These are phyloP conservation scores for Blastomyces percursus DNA, from an alignment of 2,329 filamentous ascomycete species.

Conservation along the genomic window DNA sequence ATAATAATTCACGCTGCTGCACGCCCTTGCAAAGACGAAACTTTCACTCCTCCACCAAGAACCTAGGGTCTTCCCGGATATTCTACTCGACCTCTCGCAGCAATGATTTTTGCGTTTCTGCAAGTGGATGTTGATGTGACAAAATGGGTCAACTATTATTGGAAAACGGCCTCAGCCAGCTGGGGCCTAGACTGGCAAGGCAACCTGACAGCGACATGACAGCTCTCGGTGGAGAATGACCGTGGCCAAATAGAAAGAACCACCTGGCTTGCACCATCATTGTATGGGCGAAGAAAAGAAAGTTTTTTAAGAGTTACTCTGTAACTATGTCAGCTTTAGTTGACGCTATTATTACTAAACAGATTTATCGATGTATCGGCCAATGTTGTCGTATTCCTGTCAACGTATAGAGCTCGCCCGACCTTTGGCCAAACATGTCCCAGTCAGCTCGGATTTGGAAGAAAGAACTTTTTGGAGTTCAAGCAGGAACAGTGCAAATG, in stretches of 20 bases:
- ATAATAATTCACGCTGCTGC: neutral
- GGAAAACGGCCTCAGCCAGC: neutral
- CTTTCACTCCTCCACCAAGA: neutral
- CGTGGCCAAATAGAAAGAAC: constrained; percentile 1
- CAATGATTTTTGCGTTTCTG: neutral
- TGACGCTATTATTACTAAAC: neutral
- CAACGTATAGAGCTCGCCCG: neutral
- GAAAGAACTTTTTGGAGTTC: neutral
- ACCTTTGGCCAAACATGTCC: neutral
- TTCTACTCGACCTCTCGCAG: neutral
- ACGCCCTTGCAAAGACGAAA: neutral
- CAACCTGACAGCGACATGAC: constrained; percentile 4
- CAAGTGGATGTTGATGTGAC: neutral
- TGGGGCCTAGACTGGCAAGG: neutral
- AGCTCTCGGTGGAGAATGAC: neutral
- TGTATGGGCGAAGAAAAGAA: neutral
- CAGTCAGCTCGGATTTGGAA: neutral
- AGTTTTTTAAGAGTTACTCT: neutral
- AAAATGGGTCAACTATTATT: neutral
- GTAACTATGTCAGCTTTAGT: neutral
- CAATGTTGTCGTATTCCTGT: neutral
- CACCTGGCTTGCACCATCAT: neutral
- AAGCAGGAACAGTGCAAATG: neutral
- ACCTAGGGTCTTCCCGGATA: neutral
- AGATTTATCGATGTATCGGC: neutral